These are phyloP conservation scores for Pezicula rhizophila DNA, from an alignment of 2,329 filamentous ascomycete genomes.

Conservation along the genomic window DNA sequence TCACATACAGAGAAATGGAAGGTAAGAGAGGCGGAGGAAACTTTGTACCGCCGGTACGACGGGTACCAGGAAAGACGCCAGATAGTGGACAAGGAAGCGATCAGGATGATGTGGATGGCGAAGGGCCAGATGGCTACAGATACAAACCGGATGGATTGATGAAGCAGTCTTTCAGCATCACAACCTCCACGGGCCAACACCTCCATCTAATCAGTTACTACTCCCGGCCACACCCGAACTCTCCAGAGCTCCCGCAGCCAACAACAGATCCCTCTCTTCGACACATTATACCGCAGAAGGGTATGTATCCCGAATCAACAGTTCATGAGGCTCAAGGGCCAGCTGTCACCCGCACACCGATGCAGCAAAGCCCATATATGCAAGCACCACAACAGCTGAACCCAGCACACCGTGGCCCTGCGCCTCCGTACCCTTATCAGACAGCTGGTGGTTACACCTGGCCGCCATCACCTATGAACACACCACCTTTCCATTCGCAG, in stretches of 20 bases:
- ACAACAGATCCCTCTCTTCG: slow-evolving; percentile 74
- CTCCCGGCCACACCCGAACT: slow-evolving; percentile 68
- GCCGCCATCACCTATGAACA: slow-evolving; percentile 50
- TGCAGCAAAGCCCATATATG: slow-evolving; percentile 44
- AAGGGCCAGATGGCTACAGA: slow-evolving; percentile 80
- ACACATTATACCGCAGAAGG: slow-evolving; percentile 80
- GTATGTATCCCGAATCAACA: slow-evolving; percentile 95
- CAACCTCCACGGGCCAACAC: slow-evolving; percentile 82
- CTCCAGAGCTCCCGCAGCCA: slow-evolving; percentile 71
- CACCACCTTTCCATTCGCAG: slow-evolving; percentile 39
- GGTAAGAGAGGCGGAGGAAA: slow-evolving; percentile 81
- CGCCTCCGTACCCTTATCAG: slow-evolving; percentile 32
- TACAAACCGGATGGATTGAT: slow-evolving; percentile 96
- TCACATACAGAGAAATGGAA: slow-evolving; percentile 98
- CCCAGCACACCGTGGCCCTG: slow-evolving; percentile 30
- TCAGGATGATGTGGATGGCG: slow-evolving; percentile 64
- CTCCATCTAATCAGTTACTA: slow-evolving; percentile 98
- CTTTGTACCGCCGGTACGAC: slow-evolving; percentile 55
- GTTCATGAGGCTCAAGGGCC: slow-evolving; percentile 81
- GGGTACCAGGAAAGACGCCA: slow-evolving; percentile 66
- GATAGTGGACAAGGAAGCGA: slow-evolving; percentile 78
- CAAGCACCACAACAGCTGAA: slow-evolving; percentile 35
- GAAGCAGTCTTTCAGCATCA: slow-evolving; percentile 99
- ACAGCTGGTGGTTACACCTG: slow-evolving; percentile 41
- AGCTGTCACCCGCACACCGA: slow-evolving; percentile 70